A percentile compares a stretch with the other conserved stretches of the same genome.
phyloP scores from a whole-genome alignment of 371 early-diverging fungal species.

The Mortierella sp. region DNA sequence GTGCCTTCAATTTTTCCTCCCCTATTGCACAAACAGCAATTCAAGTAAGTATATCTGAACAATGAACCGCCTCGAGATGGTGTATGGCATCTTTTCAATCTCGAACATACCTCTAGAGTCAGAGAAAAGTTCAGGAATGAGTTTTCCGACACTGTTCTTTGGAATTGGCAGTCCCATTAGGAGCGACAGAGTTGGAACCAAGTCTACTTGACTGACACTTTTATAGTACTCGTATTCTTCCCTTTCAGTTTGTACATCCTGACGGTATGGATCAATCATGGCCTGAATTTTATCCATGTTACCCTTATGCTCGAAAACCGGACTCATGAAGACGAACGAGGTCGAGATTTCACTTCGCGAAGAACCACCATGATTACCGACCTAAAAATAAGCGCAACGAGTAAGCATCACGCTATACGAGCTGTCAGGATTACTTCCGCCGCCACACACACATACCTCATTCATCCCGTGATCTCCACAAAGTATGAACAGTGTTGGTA shows the following conservation, averaged over 20 bases:
- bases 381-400: conserved; percentile 35
- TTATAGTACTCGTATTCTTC: conserved; percentile 54
- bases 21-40: conserved; percentile 26
- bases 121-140: conserved; percentile 77
- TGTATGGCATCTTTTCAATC: neutral
- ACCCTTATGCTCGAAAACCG: conserved; percentile 6
- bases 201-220: conserved; percentile 85
- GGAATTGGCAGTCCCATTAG: conserved; percentile 92
- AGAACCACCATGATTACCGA: conserved; percentile 77
- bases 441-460: conserved; percentile 62
- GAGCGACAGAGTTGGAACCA: conserved; percentile 90
- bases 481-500: conserved; percentile 90
- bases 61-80: neutral
- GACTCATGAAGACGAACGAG: conserved; percentile 56
- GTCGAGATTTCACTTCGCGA: conserved; percentile 73
- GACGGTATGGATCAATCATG: conserved; percentile 31
- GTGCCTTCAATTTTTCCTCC: conserved; percentile 60
- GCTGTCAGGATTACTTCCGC: neutral
- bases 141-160: conserved; percentile 87
- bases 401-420: neutral
- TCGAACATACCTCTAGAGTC: conserved; percentile 23
- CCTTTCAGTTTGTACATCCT: neutral
- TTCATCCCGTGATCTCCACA: conserved; percentile 99
- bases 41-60: neutral
- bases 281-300: conserved; percentile 22